phyloP scores from a whole-genome alignment of 495 filamentous ascomycete genomes.

The Cercophora samala region DNA sequence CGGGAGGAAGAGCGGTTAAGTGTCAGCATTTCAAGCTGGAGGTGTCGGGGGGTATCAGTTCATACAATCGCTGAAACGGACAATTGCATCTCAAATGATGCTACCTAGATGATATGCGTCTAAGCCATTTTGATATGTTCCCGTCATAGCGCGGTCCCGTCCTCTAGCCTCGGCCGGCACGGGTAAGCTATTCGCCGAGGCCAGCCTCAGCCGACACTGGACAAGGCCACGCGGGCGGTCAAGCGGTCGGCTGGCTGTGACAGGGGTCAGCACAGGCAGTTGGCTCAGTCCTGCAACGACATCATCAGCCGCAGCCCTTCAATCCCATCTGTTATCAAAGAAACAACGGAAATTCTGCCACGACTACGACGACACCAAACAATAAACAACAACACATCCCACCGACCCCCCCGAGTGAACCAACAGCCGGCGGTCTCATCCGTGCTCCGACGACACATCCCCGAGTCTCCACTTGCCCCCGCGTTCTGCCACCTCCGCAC shows the following conservation, averaged over 20 bases:
- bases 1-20: not conserved
- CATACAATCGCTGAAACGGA: too few relatives aligned
- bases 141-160: too few relatives aligned
- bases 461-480: not conserved
- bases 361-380: not conserved
- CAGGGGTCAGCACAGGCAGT: not conserved
- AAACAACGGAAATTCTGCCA: not conserved
- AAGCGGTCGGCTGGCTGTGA: not conserved
- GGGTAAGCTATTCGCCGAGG: not conserved
- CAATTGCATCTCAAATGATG: too few relatives aligned
- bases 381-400: not conserved
- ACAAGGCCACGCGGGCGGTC: not conserved
- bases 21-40: not conserved
- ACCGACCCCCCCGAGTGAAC: not conserved
- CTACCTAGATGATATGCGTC: not conserved
- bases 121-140: not conserved
- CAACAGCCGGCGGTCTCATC: not conserved
- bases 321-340: not conserved
- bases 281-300: not conserved
- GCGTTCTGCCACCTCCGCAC: not conserved
- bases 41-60: too few relatives aligned
- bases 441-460: not conserved
- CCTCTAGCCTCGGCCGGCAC: not conserved
- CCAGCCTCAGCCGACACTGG: not conserved
- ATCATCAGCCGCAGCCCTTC: not conserved